These are phyloP conservation scores for Taiozyma sp. DNA, from an alignment of 1,139 yeast genomes.

Conservation along the genomic window DNA sequence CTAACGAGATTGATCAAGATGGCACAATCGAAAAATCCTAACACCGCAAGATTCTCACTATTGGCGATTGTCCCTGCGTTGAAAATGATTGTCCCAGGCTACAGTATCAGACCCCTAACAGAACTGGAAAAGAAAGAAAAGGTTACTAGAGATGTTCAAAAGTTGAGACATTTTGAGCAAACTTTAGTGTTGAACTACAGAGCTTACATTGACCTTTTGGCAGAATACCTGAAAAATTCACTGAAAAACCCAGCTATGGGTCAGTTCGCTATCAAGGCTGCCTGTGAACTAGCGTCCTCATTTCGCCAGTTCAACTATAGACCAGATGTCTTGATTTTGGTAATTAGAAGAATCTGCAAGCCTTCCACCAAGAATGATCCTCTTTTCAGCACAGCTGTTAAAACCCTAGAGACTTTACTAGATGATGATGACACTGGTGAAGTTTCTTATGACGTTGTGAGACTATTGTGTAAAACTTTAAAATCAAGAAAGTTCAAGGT, in stretches of 20 bases:
- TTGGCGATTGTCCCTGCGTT: slow-evolving; percentile 81
- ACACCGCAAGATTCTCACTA: slow-evolving; percentile 68
- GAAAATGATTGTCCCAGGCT: slow-evolving; percentile 83
- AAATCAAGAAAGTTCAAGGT: slow-evolving; percentile 74
- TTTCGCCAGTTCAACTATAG: slow-evolving; percentile 80
- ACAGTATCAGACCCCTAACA: slow-evolving; percentile 76
- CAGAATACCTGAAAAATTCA: slow-evolving; percentile 32
- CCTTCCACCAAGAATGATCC: slow-evolving; percentile 44
- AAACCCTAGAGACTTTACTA: slow-evolving; percentile 61
- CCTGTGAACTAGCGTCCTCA: slow-evolving; percentile 68
- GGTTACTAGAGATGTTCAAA: slow-evolving; percentile 77
- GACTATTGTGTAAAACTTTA: slow-evolving; percentile 63
- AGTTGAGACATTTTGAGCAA: slow-evolving; percentile 77
- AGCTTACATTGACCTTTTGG: slow-evolving; percentile 57
- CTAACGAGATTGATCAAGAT: slow-evolving; percentile 69
- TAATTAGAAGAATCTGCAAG: slow-evolving; percentile 62
- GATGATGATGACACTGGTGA: slow-evolving; percentile 78
- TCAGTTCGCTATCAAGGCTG: slow-evolving; percentile 62
- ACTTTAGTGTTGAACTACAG: slow-evolving; percentile 64
- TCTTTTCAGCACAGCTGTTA: slow-evolving; percentile 53
- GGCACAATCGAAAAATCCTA: slow-evolving; percentile 63
- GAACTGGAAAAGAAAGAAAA: slow-evolving; percentile 79
- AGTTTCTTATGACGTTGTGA: slow-evolving; percentile 68
- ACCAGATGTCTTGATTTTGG: slow-evolving; percentile 60
- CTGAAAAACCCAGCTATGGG: slow-evolving; percentile 42